Evolutionary conservation across 1,284 basidiomycete species (phyloP).

Genomic region (Abortiporus biennis): DNA sequence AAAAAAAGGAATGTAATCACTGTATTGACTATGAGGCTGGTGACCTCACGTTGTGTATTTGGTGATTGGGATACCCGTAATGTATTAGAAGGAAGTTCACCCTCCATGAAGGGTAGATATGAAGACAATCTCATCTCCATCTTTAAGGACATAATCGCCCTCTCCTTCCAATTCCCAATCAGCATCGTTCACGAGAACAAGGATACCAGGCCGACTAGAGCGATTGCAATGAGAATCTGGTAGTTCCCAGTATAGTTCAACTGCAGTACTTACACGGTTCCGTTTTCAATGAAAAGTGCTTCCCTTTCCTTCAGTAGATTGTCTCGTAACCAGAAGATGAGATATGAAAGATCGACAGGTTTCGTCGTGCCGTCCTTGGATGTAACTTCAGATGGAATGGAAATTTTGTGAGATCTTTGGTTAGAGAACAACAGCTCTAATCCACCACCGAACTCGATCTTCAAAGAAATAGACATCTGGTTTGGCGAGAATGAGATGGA

Average conservation of each 20-base stretch:
- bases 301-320: conserved; percentile 80
- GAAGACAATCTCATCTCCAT: conserved; percentile 89
- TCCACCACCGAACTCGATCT: conserved; percentile 73
- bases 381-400: conserved; percentile 46
- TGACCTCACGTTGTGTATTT: too few relatives aligned
- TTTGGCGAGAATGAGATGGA: not conserved
- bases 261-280: conserved; percentile 69
- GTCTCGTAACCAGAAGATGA: conserved; percentile 77
- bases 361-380: conserved; percentile 29
- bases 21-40: too few relatives aligned
- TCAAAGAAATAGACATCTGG: conserved; percentile 28
- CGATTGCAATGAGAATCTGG: not conserved
- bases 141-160: conserved; percentile 76
- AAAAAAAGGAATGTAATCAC: too few relatives aligned
- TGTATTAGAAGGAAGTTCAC: too few relatives aligned
- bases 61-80: too few relatives aligned
- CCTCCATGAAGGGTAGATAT: conserved; percentile 96
- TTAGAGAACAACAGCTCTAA: conserved; percentile 80
- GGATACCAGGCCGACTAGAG: conserved; percentile 86
- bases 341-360: conserved; percentile 62
- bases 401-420: conserved; percentile 53
- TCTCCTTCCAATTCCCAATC: conserved; percentile 99
- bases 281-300: conserved; percentile 87
- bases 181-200: conserved; percentile 93
- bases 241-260: not conserved